Evolutionary conservation across 805 yeast species (phyloP), one percentile per base, ranked within the genome.

Genomic region (Candida nitratophila): DNA sequence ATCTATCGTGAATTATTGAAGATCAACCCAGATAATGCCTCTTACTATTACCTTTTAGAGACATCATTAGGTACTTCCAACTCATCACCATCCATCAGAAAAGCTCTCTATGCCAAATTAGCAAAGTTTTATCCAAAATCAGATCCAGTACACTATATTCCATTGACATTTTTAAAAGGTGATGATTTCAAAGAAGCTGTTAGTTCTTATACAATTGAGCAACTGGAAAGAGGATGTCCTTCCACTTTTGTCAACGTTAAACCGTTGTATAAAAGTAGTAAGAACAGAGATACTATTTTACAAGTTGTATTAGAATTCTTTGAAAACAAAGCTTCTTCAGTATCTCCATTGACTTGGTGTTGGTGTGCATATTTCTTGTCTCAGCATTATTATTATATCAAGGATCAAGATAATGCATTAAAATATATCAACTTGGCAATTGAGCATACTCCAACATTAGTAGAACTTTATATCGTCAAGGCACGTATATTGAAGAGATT

Each of bases 181-280:
- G 74, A 73, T 10, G 59, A 58, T 35, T 69, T 74, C 24, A 61
- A 70, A 39, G 47, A 47, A 10, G 74, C 74, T 43, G 79, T 77
- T 7, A 53, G 64, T 27, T 60, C 61, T 2, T 93, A 89, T 59
- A 63, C 90, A 39, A 46, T 73, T 5, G 62, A 70, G 4, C 86
- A 83, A 56, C 73, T 93, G 54, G 66, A 73, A 49, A 75, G 88
- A 44, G 95, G 96, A 35, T 93, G 89, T 30, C 98, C 98, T 4
- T 86, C 96, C 1, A 76, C 93, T 4, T 93, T 90, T 65, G 83
- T 83, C 44, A 83, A 86, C 53, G 78, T 93, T 41, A 89, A 90
- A 64, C 86, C 95, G 1, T 70, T 89, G 50, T 87, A 86, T 65
- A 73, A 68, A 44, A 74, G 70, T 41, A 66, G 49, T 41, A 55